Evolutionary conservation across 1,284 basidiomycete genomes (phyloP), one percentile per base, ranked within the genome.

Genomic region (Testicularia cyperi): DNA sequence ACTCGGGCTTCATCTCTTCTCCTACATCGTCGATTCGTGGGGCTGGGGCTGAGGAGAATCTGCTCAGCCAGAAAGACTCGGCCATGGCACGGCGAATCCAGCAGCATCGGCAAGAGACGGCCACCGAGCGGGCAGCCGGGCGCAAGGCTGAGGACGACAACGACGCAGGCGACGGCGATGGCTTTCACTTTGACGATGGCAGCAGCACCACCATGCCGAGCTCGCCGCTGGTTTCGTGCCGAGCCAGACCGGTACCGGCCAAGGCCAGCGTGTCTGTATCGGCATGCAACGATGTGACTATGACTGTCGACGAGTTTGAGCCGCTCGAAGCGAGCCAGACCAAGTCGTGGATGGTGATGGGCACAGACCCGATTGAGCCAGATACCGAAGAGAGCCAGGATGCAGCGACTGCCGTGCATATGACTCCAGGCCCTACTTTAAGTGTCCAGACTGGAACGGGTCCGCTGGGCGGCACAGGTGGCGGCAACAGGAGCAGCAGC

Each of bases 1-100:
- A 52, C 7, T 54, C 49, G 25, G 61, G 61, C 1, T 53, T 64
- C 13, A 64, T 64, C 32, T 64, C 55, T 20, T 55, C 51, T 16
- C 61, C 61, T 10, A 51, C 53, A 16, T 55, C 55, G 16, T 47
- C 44, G 15, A 42, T 49, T 6, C 27, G 31, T 8, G 18, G 36
- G 19, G 46, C 42, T 12, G 35, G 25, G 19, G 52, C 22, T 1
- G 38, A 22, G 8, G 12, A 7, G 12, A 27, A 21, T 6, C 20
- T 18, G 9, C n/a, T n/a, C n/a, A n/a, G n/a, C n/a, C n/a, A n/a
- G n/a, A n/a, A n/a, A n/a, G n/a, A n/a, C n/a, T n/a, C n/a, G n/a
- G n/a, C n/a, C n/a, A n/a, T n/a, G n/a, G n/a, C n/a, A n/a, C n/a
- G n/a, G n/a, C n/a, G n/a, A n/a, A n/a, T n/a, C n/a, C n/a, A n/a